A percentile compares a stretch with the other conserved stretches of the same genome.
phyloP scores from a whole-genome alignment of 331 rosid species.

The Saraca asoca region DNA sequence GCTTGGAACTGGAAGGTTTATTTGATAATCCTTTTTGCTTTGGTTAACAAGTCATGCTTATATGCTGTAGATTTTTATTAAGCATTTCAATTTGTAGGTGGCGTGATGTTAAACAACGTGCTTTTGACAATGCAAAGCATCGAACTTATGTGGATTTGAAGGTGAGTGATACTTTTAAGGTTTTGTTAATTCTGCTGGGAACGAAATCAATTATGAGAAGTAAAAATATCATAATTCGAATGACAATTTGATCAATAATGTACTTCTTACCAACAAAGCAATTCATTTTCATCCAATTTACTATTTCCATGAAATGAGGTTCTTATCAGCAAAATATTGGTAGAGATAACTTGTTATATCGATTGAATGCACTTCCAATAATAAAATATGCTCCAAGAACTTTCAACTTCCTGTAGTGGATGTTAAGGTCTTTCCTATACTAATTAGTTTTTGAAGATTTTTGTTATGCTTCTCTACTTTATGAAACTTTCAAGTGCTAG shows the following conservation, averaged over 20 bases:
- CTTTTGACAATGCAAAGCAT: conserved; percentile 79
- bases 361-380: background rate
- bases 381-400: background rate
- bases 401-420: background rate
- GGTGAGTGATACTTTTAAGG: conserved; percentile 41
- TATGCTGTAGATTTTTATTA: background rate
- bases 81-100: conserved; percentile 50
- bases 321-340: background rate
- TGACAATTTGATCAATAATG: background rate
- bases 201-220: conserved; percentile 1
- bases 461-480: background rate
- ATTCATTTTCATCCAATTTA: conserved; percentile 10
- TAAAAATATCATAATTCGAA: conserved; percentile 2
- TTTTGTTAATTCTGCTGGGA: background rate
- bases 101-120: conserved; percentile 79
- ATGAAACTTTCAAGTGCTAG: conserved; percentile 8
- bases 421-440: background rate
- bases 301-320: background rate
- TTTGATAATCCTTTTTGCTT: background rate
- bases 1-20: conserved; percentile 87
- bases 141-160: conserved; percentile 88
- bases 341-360: conserved; percentile 8
- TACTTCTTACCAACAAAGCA: background rate
- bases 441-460: background rate
- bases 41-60: background rate